These are phyloP conservation scores for Rubia balearica DNA, from an alignment of 305 asterid genomes.

Conservation along the genomic window DNA sequence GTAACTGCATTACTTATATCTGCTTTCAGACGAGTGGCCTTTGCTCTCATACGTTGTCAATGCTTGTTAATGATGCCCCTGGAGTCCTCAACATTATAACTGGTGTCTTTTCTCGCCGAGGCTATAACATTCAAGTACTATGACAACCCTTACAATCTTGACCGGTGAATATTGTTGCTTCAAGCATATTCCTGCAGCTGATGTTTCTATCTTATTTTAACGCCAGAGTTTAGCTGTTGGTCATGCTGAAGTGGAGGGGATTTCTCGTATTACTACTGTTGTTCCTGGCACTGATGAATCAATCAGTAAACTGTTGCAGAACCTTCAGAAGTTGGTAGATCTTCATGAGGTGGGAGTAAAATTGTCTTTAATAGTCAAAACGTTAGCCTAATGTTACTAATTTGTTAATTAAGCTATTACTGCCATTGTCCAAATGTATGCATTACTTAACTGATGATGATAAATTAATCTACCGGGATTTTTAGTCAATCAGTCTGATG, in stretches of 20 bases:
- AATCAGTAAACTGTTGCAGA: slow-evolving; percentile 69
- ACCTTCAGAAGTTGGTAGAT: slow-evolving; percentile 77
- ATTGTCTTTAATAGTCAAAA: not conserved
- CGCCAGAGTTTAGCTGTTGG: slow-evolving; percentile 96
- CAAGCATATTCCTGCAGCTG: slow-evolving; percentile 12
- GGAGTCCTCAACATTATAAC: slow-evolving; percentile 94
- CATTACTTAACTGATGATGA: not conserved
- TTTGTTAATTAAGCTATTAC: not conserved
- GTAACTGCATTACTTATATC: not conserved
- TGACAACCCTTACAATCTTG: slow-evolving; percentile 12
- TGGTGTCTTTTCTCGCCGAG: slow-evolving; percentile 93
- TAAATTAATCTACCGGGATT: not conserved
- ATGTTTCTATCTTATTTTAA: slow-evolving; percentile 20
- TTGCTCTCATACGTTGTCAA: slow-evolving; percentile 88
- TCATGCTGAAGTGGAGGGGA: slow-evolving; percentile 89
- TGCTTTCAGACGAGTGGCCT: slow-evolving; percentile 75
- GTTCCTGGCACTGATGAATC: slow-evolving; percentile 95
- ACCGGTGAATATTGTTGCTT: slow-evolving; percentile 13
- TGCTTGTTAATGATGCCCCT: slow-evolving; percentile 90
- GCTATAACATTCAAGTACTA: slow-evolving; percentile 87
- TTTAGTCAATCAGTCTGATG: not conserved
- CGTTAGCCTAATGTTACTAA: not conserved
- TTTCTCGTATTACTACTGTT: slow-evolving; percentile 89
- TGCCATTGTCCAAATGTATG: too few relatives aligned
- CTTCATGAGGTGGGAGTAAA: slow-evolving; percentile 77